Base-by-base conservation (phyloP, 805 yeast genomes). In the Metschnikowia lunata region DNA sequence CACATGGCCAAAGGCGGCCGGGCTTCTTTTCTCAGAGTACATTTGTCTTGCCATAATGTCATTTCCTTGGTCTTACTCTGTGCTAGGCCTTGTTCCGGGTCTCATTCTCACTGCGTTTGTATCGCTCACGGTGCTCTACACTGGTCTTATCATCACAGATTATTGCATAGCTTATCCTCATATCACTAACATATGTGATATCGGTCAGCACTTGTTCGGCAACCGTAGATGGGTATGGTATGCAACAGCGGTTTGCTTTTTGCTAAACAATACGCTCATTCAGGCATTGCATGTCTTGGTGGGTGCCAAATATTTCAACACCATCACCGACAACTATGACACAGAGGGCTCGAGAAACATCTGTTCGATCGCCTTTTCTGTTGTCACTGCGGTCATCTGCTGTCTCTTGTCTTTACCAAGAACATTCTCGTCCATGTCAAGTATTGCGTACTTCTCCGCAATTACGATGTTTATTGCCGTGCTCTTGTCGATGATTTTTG, bases 41-140 rank as follows among this genome's bases (percentile, higher is more conserved):
- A 77, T 79, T 29, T 80, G 83, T 52, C 64, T 79, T 48, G 84
- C 84, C 11, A 77, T 78, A 46, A 71, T 79, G 79, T 75, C 82
- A n/a, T 79, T 79, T 57, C 85, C 85, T 0, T 78, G 83, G 82
- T 75, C 82, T 9, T 79, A 76, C 52, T 76, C 83, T 3, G 79
- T 79, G 3, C 60, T 79, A 14, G 85, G 85, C 0, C 59, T 79
- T 8, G 74, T 79, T 1, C 82, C 83, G 1, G 85, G 84, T 1
- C 61, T 79, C 26, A 74, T 79, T 27, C 54, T 79, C 39, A 79
- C 83, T 0, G 69, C 70, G 1, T 73, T 74, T 41, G 78, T 79
- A 4, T 69, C 82, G 1, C 48, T 69, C 18, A 70, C 77, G 6
- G 79, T 75, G 23, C 61, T 76, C 28, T 79, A 79, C 60, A 79